phyloP scores from a whole-genome alignment of 805 yeast genomes.

The Candida railenensis region DNA sequence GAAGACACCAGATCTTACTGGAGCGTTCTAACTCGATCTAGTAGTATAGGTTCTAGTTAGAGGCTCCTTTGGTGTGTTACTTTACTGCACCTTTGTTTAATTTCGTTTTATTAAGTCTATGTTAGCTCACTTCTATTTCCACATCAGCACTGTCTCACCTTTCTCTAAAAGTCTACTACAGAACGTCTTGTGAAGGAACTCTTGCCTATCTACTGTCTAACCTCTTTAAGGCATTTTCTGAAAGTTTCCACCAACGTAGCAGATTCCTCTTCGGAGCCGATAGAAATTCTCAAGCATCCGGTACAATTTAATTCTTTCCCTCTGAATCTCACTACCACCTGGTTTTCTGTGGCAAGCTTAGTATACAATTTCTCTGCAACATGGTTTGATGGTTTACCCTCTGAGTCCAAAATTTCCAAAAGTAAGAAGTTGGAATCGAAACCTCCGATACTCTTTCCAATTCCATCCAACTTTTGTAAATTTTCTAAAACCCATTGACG shows the following conservation, averaged over 20 bases:
- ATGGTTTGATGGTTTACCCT: conserved; percentile 64
- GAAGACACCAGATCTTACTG: too few species aligned
- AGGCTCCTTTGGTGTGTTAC: too few species aligned
- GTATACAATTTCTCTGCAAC: conserved; percentile 67
- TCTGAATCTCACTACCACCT: conserved; percentile 86
- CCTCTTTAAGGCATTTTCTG: conserved; percentile 18
- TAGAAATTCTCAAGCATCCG: conserved; percentile 83
- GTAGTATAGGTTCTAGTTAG: too few species aligned
- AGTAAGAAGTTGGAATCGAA: conserved; percentile 83
- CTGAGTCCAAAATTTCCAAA: conserved; percentile 61
- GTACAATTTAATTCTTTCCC: conserved; percentile 87
- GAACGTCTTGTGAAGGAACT: too few species aligned
- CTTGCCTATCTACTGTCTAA: too few species aligned
- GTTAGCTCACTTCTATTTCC: too few species aligned
- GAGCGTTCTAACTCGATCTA: too few species aligned
- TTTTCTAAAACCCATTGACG: conserved; percentile 52
- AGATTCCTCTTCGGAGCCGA: conserved; percentile 84
- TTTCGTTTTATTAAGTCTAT: too few species aligned
- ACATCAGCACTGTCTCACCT: too few species aligned
- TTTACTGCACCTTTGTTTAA: too few species aligned
- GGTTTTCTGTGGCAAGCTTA: conserved; percentile 65
- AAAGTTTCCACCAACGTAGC: conserved; percentile 52
- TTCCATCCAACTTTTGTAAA: conserved; percentile 55
- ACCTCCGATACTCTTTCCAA: conserved; percentile 80
- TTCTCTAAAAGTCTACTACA: too few species aligned